These are phyloP conservation scores for Lasiosphaeris hirsuta DNA, from an alignment of 495 filamentous ascomycete genomes.

Conservation along the genomic window DNA sequence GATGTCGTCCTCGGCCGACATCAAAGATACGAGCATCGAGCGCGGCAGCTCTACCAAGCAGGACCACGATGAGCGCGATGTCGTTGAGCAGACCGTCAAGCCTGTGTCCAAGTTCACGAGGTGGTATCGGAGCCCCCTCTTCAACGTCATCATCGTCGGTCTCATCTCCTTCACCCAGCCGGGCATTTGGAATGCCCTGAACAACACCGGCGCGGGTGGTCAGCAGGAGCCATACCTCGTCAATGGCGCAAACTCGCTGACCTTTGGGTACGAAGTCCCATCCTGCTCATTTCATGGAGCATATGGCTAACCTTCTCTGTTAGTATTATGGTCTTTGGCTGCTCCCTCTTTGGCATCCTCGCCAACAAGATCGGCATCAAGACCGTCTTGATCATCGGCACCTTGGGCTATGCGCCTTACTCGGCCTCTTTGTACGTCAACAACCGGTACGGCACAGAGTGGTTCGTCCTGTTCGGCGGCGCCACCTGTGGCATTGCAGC, in stretches of 20 bases:
- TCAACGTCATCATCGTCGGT: slow-evolving; percentile 55
- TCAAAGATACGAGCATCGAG: slow-evolving; percentile 10
- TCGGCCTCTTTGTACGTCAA: slow-evolving; percentile 57
- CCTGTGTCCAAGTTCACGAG: slow-evolving; percentile 32
- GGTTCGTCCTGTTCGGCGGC: slow-evolving; percentile 56
- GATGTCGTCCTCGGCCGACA: slow-evolving; percentile 21
- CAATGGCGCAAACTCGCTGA: slow-evolving; percentile 57
- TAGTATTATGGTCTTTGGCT: slow-evolving; percentile 54
- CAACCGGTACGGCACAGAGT: slow-evolving; percentile 54
- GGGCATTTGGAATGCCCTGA: slow-evolving; percentile 59
- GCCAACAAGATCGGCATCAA: slow-evolving; percentile 53
- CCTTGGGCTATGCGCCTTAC: slow-evolving; percentile 55
- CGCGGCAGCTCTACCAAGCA: slow-evolving; percentile 5
- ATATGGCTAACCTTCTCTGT: neutral
- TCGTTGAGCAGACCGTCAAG: slow-evolving; percentile 16
- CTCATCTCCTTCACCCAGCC: slow-evolving; percentile 55
- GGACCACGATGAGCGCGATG: neutral
- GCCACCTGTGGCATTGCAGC: slow-evolving; percentile 55
- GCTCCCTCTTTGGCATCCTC: slow-evolving; percentile 49
- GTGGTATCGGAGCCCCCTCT: slow-evolving; percentile 52
- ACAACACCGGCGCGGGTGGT: slow-evolving; percentile 56
- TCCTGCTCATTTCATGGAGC: no score
- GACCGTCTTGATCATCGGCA: slow-evolving; percentile 52
- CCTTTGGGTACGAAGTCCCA: slow-evolving; percentile 35
- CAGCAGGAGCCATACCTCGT: slow-evolving; percentile 53